Evolutionary conservation across 208 protist species (phyloP).

Genomic region (Novymonas esmeraldas): DNA sequence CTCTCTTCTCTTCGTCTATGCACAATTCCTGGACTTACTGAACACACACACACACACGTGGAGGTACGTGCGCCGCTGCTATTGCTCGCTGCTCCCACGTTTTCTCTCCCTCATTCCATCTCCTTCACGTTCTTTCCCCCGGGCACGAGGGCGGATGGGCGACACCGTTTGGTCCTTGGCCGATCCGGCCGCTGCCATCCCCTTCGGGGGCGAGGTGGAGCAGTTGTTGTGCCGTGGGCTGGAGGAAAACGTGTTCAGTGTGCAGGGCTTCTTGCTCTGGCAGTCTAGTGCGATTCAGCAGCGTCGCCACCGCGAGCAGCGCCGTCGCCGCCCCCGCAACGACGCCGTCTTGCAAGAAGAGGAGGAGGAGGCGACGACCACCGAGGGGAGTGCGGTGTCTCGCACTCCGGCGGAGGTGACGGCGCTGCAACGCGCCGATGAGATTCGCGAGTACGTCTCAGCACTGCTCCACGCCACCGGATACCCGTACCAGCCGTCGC

Average conservation of each 20-base stretch:
- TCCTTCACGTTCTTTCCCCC: no score
- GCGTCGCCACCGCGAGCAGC: constrained; percentile 25
- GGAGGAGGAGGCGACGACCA: background rate
- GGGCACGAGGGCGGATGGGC: no score
- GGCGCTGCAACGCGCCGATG: constrained; percentile 19
- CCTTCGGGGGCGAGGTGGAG: constrained; percentile 25
- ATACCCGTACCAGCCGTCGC: constrained; percentile 12
- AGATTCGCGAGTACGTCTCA: constrained; percentile 27
- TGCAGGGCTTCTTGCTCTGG: constrained; percentile 39
- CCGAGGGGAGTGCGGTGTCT: background rate
- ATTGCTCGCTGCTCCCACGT: background rate
- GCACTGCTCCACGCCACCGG: constrained; percentile 33
- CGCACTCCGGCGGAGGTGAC: constrained; percentile 8
- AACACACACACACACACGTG: background rate
- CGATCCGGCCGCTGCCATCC: constrained; percentile 3
- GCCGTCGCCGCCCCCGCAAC: constrained; percentile 19
- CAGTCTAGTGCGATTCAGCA: constrained; percentile 32
- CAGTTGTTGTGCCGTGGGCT: constrained; percentile 28
- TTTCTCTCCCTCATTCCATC: background rate
- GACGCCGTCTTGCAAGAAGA: background rate
- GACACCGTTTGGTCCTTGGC: constrained; percentile 18
- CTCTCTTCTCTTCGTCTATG: constrained; percentile 3
- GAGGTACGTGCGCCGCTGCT: background rate
- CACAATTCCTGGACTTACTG: background rate
- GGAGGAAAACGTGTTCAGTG: constrained; percentile 37